These are phyloP conservation scores for Cladosporium sp. DNA, from an alignment of 2,329 filamentous ascomycete genomes.

Conservation along the genomic window DNA sequence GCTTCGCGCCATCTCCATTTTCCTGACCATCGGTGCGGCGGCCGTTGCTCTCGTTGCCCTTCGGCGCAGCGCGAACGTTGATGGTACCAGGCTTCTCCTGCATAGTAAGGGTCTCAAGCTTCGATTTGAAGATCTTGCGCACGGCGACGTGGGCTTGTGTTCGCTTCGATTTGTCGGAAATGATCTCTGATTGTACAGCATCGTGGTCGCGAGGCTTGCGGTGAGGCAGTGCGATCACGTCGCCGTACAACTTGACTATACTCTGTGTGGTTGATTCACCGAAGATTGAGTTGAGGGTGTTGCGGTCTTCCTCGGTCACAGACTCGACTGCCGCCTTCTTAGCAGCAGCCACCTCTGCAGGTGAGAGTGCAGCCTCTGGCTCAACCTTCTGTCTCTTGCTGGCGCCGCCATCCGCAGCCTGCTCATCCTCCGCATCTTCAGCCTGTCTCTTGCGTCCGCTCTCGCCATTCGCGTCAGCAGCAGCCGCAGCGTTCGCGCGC, in stretches of 20 bases:
- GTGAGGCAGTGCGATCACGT: constrained; percentile 50
- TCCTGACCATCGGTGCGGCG: constrained; percentile 14
- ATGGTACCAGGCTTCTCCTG: constrained; percentile 67
- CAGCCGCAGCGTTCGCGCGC: background rate
- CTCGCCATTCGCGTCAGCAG: background rate
- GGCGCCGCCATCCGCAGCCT: background rate
- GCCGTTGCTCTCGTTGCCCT: constrained; percentile 18
- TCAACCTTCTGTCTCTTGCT: constrained; percentile 22
- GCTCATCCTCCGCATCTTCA: constrained; percentile 9
- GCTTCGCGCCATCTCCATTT: constrained; percentile 14
- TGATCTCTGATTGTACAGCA: constrained; percentile 48
- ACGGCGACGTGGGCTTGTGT: constrained; percentile 63
- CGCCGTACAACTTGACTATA: constrained; percentile 54
- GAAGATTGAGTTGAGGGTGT: constrained; percentile 43
- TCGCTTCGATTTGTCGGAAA: constrained; percentile 58
- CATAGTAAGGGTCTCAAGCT: constrained; percentile 72
- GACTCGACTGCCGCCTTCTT: constrained; percentile 9
- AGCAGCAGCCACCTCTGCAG: constrained; percentile 5
- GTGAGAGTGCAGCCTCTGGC: constrained; percentile 5
- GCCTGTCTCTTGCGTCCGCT: constrained; percentile 11
- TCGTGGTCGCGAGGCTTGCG: constrained; percentile 55
- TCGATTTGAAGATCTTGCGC: constrained; percentile 73
- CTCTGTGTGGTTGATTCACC: constrained; percentile 46
- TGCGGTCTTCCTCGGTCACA: constrained; percentile 5
- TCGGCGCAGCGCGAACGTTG: constrained; percentile 47